Evolutionary conservation across 805 yeast genomes (phyloP), one percentile per base, ranked within the genome.

Genomic region (Kuraishia hungarica): DNA sequence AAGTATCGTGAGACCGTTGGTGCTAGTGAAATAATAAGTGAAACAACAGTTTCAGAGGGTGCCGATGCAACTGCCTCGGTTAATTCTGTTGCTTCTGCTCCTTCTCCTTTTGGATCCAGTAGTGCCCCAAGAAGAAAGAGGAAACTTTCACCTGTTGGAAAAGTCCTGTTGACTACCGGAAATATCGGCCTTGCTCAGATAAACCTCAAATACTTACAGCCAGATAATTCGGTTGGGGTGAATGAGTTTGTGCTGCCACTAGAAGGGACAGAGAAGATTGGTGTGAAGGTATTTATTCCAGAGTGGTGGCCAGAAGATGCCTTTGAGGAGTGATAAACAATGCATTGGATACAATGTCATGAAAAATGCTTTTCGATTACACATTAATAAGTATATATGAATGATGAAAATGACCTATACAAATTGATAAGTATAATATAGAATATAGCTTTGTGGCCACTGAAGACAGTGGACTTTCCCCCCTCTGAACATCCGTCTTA

Each of bases 301-400:
- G 83, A 78, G 52, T 87, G 93, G 92, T 87, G 93, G 91, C 91
- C 91, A 0, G 72, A 67, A 48, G 67, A 66, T 47, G 60, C 55
- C 2, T 57, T 61, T 21, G 65, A 61, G 48, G 63, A 56, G 21
- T 20, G 15, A 29, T 35, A 19, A 7, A 22, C 51, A 22, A 23
- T 21, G 7, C 28, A 23, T 7, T 21, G 26, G 29, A 35, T 21
- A 39, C 11, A 10, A 4, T 17, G n/a, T 21, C 39, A 50, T 7
- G n/a, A n/a, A n/a, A 11, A 51, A 28, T 20, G n/a, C 20, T 51
- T 28, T 10, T 50, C 21, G 13, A 8, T 4, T 35, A 11, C 15
- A 17, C 26, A 39, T 52, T 29, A 17, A 55, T 29, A 46, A 46
- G 26, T 50, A 2, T 26, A 23, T 60, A 56, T 64, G 65, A 26